A percentile compares a stretch with the other conserved stretches of the same genome.
phyloP scores from a whole-genome alignment of 768 basidiomycete genomes.

The Daedalea quercina region DNA sequence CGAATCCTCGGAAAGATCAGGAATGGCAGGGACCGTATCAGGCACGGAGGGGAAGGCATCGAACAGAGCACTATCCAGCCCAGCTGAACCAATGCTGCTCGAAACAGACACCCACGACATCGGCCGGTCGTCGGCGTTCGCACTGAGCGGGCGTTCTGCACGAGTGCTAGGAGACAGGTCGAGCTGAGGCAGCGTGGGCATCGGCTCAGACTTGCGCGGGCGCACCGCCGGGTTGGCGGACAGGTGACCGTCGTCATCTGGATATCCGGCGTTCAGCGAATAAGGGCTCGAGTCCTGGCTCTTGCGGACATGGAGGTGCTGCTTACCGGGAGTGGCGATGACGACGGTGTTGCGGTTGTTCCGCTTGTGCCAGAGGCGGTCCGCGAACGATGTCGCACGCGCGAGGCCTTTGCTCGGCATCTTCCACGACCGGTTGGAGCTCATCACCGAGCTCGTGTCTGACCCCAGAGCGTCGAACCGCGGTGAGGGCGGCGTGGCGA shows the following conservation, averaged over 20 bases:
- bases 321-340: conserved; percentile 9
- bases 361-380: conserved; percentile 18
- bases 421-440: conserved; percentile 24
- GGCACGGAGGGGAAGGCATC: conserved; percentile 74
- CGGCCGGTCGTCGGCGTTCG: conserved; percentile 20
- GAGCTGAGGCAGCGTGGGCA: conserved; percentile 6
- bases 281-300: neutral
- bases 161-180: neutral
- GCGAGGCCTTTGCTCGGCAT: conserved; percentile 21
- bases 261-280: neutral
- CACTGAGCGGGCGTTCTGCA: neutral
- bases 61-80: conserved; percentile 55
- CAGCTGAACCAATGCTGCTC: conserved; percentile 27
- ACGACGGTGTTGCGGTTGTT: conserved; percentile 14
- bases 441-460: conserved; percentile 24
- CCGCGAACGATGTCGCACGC: conserved; percentile 20
- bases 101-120: conserved; percentile 32
- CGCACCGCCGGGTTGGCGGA: neutral
- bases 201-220: neutral
- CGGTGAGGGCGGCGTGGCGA: conserved; percentile 57
- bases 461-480: conserved; percentile 20
- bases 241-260: conserved; percentile 11
- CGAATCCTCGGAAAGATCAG: conserved; percentile 6
- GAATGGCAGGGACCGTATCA: conserved; percentile 8
- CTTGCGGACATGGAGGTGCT: neutral